phyloP scores from a whole-genome alignment of 768 basidiomycete species.

The Rhodotorula diobovata region DNA sequence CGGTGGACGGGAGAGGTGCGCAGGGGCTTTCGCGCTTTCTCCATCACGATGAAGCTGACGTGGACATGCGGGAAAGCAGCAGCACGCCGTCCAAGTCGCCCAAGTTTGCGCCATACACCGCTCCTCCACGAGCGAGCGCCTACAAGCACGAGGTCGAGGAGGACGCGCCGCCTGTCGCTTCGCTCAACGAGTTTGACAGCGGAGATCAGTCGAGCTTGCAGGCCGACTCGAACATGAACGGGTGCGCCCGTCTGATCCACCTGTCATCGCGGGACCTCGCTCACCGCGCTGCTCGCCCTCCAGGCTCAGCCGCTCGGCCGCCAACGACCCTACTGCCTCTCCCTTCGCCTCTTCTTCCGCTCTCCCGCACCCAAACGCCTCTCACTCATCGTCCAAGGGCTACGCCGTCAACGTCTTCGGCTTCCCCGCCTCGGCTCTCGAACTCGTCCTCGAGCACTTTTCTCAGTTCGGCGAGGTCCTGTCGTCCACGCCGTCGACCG shows the following conservation, averaged over 20 bases:
- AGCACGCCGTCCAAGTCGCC: constrained; percentile 36
- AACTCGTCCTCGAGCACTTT: constrained; percentile 51
- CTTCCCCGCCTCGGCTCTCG: constrained; percentile 77
- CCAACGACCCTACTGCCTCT: constrained; percentile 11
- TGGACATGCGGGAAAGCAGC: background rate
- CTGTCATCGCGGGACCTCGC: no score
- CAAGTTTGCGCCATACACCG: constrained; percentile 20
- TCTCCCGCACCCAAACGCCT: background rate
- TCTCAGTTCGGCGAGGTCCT: constrained; percentile 57
- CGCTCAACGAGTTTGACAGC: constrained; percentile 36
- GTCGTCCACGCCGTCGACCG: constrained; percentile 62
- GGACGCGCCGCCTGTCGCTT: constrained; percentile 39
- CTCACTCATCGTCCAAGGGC: background rate
- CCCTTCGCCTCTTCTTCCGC: constrained; percentile 18
- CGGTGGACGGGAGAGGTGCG: constrained; percentile 15
- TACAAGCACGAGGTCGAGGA: constrained; percentile 52
- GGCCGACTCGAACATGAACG: constrained; percentile 1
- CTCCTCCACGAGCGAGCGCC: constrained; percentile 54
- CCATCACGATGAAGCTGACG: background rate
- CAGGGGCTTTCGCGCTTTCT: no score
- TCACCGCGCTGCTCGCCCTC: background rate
- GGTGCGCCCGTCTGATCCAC: background rate
- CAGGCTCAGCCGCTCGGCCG: constrained; percentile 12
- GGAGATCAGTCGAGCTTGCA: background rate
- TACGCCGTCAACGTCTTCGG: constrained; percentile 68